These are phyloP conservation scores for Lichtheimia ornata DNA, from an alignment of 371 early-diverging fungal genomes.

Conservation along the genomic window DNA sequence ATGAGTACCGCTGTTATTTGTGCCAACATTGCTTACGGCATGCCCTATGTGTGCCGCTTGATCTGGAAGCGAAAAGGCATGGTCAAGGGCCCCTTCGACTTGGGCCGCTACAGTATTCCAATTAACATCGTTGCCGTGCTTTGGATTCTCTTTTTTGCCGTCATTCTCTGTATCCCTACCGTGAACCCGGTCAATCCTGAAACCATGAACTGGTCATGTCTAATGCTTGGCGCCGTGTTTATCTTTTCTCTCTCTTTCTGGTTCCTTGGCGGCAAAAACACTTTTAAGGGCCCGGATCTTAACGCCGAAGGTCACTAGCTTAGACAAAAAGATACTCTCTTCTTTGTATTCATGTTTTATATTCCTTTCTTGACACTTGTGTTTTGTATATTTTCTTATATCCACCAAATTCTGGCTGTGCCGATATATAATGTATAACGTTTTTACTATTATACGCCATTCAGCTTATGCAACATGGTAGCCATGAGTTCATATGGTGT, in stretches of 20 bases:
- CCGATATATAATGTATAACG: too few species aligned
- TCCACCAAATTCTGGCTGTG: too few species aligned
- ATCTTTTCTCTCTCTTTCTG: conserved; percentile 23
- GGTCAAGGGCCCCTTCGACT: conserved; percentile 28
- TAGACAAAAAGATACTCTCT: too few species aligned
- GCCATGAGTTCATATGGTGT: too few species aligned
- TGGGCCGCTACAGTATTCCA: conserved; percentile 25
- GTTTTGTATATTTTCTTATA: too few species aligned
- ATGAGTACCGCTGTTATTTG: conserved; percentile 28
- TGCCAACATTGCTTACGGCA: conserved; percentile 28
- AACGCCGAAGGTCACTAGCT: too few species aligned
- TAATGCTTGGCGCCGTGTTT: conserved; percentile 29
- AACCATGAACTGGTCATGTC: conserved; percentile 28
- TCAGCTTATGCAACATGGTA: too few species aligned
- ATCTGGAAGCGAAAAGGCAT: conserved; percentile 21
- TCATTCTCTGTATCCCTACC: conserved; percentile 30
- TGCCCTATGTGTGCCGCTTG: conserved; percentile 29
- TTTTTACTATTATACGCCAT: too few species aligned
- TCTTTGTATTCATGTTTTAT: too few species aligned
- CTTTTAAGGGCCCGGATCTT: conserved; percentile 20
- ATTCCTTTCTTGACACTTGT: too few species aligned
- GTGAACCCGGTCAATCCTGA: conserved; percentile 17
- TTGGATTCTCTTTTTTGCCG: conserved; percentile 30
- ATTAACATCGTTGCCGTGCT: conserved; percentile 21
- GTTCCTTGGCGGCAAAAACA: conserved; percentile 19